Evolutionary conservation across 1,139 yeast genomes (phyloP), one percentile per base, ranked within the genome.

Genomic region (Diutina sp.): DNA sequence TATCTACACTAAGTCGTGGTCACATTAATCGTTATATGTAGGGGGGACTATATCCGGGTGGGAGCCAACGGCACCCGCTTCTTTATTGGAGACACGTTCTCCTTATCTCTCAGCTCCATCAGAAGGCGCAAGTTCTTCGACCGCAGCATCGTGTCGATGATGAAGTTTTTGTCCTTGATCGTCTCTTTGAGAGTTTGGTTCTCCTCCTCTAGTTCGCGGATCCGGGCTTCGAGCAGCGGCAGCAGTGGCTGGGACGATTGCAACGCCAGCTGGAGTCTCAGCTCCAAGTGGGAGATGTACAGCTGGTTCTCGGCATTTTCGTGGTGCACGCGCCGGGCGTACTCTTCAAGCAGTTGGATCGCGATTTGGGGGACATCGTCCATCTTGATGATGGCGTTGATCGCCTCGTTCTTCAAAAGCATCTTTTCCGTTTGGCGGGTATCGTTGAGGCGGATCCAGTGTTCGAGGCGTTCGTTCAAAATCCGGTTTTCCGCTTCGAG

Each of bases 81-180:
- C 29, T 30, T 30, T 7, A 32, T 32, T 7, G 53, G 53, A 32
- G 32, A 38, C 21, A 11, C 29, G n/a, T 51, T 51, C 46, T 51
- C 54, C 46, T 51, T 51, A 18, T 29, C 54, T 35, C 32, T 18
- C 38, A 18, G 28, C 44, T 75, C 80, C 21, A 74, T 78, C 54
- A 77, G 63, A 55, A 77, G 75, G 46, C 87, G 72, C 55, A 82
- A 69, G 60, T 82, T 73, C 46, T 80, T 74, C 1, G 85, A 79
- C 57, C 84, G 80, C 51, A 84, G 82, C 55, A 90, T 72, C 9
- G 95, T 90, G 60, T 80, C 80, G 58, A 90, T 88, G 60, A 90
- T 84, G 56, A 85, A 84, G 62, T 90, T 96, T 67, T 90, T 90
- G 62, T 77, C 82, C 57, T 79, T 77, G 56, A 88, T 69, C 55